Evolutionary conservation across 805 yeast genomes (phyloP), one percentile per base, ranked within the genome.

Genomic region (Candida parachauliodes): DNA sequence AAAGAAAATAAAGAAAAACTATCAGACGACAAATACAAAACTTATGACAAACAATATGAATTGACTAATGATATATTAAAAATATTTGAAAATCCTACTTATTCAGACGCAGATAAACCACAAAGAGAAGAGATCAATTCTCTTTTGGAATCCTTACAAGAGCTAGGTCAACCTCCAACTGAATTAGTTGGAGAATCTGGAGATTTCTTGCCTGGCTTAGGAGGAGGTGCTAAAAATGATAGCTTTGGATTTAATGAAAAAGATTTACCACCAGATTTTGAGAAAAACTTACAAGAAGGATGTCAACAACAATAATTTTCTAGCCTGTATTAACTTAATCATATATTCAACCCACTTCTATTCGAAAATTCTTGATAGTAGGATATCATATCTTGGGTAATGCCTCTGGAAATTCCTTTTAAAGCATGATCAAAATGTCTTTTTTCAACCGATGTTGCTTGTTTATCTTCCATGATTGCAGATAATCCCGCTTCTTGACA

Each of bases 401-500:
- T 93, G 20, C 91, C 93, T 51, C 73, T 75, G 8, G 88, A 75
- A 14, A 89, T 73, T 1, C 80, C 83, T 20, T 53, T 50, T 37
- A 91, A 51, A 0, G 95, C 97, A 37, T 68, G 70, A 19, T 74
- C 79, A 49, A 88, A 88, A 56, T 93, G 96, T 22, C 66, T 65
- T 42, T 66, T 68, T n/a, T 60, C 57, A 0, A 89, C 94, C 5
- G 49, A 47, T 1, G 52, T 51, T 7, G 84, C 72, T 3, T 77
- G 63, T 5, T 73, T 59, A 44, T 84, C 63, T 48, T 87, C 96
- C 82, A 87, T 88, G 41, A 93, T 80, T 0, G 98, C 96, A n/a
- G 84, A 77, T 9, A 93, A 63, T 2, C 98, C 98, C 0, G 98
- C 96, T 59, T 91, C 97, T 57, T 89, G 98, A 50, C 96, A 87